These are phyloP conservation scores for Populus davidiana DNA, from an alignment of 345 rosid genomes.

Conservation along the genomic window DNA sequence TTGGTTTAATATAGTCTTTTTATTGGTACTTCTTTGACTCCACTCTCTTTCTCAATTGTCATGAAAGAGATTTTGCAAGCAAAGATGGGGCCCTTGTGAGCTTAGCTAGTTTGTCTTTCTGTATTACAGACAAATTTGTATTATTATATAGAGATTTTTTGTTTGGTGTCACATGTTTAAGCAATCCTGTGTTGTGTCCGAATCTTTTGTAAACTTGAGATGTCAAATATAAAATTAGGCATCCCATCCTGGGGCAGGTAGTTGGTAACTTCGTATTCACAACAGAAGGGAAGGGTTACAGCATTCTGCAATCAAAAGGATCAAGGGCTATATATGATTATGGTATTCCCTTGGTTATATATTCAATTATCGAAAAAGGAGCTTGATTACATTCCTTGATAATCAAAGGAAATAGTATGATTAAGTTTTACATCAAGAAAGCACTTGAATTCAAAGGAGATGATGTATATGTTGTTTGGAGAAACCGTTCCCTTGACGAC, in stretches of 20 bases:
- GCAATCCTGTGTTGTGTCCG: not conserved
- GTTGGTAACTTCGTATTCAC: too few species aligned
- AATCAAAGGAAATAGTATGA: not conserved
- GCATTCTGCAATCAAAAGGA: too few species aligned
- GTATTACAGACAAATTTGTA: not conserved
- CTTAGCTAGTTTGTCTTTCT: not conserved
- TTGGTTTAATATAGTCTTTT: not conserved
- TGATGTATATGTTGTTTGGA: not conserved
- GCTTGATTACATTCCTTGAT: not conserved
- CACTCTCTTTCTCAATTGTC: not conserved
- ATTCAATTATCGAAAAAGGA: not conserved
- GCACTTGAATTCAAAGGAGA: not conserved
- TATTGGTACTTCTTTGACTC: not conserved
- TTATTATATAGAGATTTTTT: not conserved
- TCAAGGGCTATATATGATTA: too few species aligned
- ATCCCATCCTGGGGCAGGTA: not conserved
- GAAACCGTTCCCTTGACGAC: not conserved
- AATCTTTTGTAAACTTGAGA: not conserved
- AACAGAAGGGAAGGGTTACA: too few species aligned
- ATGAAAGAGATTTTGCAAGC: not conserved
- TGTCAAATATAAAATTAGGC: not conserved
- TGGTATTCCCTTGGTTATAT: too few species aligned
- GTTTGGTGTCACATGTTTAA: not conserved
- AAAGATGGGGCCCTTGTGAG: not conserved
- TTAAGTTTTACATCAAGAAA: not conserved